Evolutionary conservation across 148 eudicot species (phyloP).

Genomic region (Vaccinium darrowii): DNA sequence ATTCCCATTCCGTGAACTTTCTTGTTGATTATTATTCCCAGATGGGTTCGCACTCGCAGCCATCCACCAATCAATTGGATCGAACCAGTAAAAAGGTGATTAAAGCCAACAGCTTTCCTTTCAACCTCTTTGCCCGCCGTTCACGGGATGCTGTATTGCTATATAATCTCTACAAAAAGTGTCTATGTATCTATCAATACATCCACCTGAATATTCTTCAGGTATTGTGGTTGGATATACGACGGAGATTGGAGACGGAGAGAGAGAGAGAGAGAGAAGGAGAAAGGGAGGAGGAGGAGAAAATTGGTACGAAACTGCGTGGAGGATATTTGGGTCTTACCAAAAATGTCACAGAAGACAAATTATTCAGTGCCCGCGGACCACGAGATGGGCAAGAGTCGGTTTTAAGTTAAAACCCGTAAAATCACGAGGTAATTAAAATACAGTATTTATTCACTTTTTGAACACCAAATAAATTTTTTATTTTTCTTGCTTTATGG

Average conservation of each 20-base stretch:
- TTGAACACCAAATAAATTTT: no score
- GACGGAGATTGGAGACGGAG: not conserved
- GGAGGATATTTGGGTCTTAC: not conserved
- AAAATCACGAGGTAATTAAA: no score
- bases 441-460: no score
- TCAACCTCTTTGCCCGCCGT: not conserved
- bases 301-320: not conserved
- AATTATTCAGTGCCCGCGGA: no score
- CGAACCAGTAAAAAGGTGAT: not conserved
- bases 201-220: not conserved
- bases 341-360: not conserved
- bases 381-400: no score
- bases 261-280: not conserved
- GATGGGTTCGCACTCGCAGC: slow-evolving; percentile 63
- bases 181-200: not conserved
- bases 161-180: not conserved
- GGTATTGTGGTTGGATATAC: not conserved
- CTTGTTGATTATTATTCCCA: slow-evolving; percentile 35
- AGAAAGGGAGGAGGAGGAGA: not conserved
- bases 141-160: not conserved
- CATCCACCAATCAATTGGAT: slow-evolving; percentile 23
- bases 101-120: not conserved
- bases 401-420: no score
- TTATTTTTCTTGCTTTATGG: no score
- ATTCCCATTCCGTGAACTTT: slow-evolving; percentile 25